Evolutionary conservation across 1,284 basidiomycete species (phyloP), one percentile per base, ranked within the genome.

Genomic region (Mycosarcoma mackinlayi): DNA sequence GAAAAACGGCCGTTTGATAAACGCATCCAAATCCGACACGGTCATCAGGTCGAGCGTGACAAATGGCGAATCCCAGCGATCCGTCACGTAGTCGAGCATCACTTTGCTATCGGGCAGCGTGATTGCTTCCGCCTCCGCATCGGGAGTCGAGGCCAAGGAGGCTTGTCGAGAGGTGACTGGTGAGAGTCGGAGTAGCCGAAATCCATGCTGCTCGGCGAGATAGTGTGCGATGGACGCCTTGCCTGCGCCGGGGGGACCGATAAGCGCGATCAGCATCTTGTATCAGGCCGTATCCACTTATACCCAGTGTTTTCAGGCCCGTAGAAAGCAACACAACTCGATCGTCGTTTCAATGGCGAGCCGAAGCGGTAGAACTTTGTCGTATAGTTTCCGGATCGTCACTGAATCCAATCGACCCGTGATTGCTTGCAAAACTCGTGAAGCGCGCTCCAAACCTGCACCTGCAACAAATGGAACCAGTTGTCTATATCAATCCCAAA

Each of bases 1-100:
- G 80, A 97, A 94, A 82, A 93, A 98, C 0, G 95, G 95, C 9
- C 96, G 86, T 79, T 90, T 94, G 34, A 89, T 83, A 78, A 97
- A 98, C 41, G 86, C 84, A 37, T 94, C 86, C 16, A 89, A 77
- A n/a, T 88, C 86, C 0, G 64, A 61, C 27, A 84, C 84, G 1
- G 87, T 88, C 45, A 82, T 80, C 19, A 97, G 83, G 77, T 92
- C 91, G 6, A 87, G 86, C 0, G 93, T 96, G 27, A 98, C 93
- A 77, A 91, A 92, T 71, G 91, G 85, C 3, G 85, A 82, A 38
- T 86, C 86, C 96, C 95, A 99, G 72, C 92, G 87, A 61, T 86
- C 86, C 4, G 96, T 98, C 9, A 90, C 88, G 81, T 91, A 87
- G 70, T 90, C 87, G 33, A 98, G 86, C 55, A 97, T 84, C 4